Conservation (phyloP, 1,284 basidiomycete genomes). For the Naganishia sp. region DNA sequence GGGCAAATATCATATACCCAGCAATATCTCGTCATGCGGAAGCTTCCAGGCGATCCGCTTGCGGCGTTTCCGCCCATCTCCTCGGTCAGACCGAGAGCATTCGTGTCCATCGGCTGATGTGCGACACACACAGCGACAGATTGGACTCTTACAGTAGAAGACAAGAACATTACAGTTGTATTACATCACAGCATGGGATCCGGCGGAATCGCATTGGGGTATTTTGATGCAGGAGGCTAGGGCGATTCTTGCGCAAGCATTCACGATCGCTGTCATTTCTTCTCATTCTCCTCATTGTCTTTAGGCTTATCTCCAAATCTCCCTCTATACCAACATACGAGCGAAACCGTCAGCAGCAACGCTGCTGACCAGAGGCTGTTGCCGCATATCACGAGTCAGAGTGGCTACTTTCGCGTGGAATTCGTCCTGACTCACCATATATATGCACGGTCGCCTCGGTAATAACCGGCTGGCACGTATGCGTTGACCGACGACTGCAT, state of each 20-base stretch:
- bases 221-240: background rate
- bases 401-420: background rate
- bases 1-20: constrained; percentile 49
- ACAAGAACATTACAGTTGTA: background rate
- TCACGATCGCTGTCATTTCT: background rate
- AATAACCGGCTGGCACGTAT: background rate
- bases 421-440: background rate
- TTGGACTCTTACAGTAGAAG: too few relatives aligned
- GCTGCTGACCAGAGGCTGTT: background rate
- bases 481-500: background rate
- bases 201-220: background rate
- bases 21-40: constrained; percentile 44
- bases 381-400: background rate
- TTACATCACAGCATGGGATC: constrained; percentile 5
- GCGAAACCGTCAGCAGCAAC: background rate
- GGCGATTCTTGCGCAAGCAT: too few relatives aligned
- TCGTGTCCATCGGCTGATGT: constrained; percentile 11
- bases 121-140: background rate
- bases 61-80: constrained; percentile 31
- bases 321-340: background rate
- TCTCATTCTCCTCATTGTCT: background rate
- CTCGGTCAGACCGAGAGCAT: constrained; percentile 23
- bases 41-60: constrained; percentile 36
- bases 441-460: background rate
- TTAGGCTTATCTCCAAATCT: background rate